Percentiles rank a stretch among this genome's conserved stretches.
These are phyloP conservation scores for Backusella circina DNA, from an alignment of 192 early-diverging fungal species.

Conservation along the genomic window DNA sequence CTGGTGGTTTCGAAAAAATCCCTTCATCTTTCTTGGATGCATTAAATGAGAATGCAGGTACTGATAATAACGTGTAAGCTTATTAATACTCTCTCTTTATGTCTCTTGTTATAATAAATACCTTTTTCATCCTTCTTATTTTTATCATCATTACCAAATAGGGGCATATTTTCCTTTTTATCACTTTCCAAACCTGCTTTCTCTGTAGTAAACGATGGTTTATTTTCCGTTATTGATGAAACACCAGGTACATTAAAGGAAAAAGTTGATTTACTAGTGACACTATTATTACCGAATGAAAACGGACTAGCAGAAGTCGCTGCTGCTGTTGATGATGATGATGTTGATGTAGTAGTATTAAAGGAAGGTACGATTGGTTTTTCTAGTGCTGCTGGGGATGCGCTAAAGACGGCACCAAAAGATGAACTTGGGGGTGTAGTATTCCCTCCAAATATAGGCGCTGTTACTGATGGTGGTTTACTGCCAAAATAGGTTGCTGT, in stretches of 20 bases:
- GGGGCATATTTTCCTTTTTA: not conserved
- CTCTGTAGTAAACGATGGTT: not conserved
- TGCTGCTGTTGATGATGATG: not conserved
- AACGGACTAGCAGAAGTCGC: not conserved
- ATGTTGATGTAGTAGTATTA: not conserved
- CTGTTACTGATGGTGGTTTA: not conserved
- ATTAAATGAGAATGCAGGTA: not conserved
- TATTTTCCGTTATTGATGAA: not conserved
- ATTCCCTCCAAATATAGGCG: not conserved
- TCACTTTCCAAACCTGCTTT: not conserved
- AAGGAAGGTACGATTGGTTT: not conserved
- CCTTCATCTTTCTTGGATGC: not conserved
- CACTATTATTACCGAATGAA: not conserved
- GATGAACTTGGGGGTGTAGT: not conserved
- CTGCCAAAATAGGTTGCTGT: not conserved
- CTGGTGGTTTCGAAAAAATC: not conserved
- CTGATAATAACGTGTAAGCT: not conserved
- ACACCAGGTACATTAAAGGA: not conserved
- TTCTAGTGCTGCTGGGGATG: not conserved
- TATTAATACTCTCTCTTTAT: not conserved
- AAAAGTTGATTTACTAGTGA: not conserved
- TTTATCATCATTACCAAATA: not conserved
- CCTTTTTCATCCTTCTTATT: not conserved
- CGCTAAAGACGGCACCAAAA: not conserved
- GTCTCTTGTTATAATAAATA: not conserved